Percentiles rank a stretch among this genome's conserved stretches.
Conservation (phyloP, 1,284 basidiomycete genomes). For the Fomitopsis pinicola region DNA sequence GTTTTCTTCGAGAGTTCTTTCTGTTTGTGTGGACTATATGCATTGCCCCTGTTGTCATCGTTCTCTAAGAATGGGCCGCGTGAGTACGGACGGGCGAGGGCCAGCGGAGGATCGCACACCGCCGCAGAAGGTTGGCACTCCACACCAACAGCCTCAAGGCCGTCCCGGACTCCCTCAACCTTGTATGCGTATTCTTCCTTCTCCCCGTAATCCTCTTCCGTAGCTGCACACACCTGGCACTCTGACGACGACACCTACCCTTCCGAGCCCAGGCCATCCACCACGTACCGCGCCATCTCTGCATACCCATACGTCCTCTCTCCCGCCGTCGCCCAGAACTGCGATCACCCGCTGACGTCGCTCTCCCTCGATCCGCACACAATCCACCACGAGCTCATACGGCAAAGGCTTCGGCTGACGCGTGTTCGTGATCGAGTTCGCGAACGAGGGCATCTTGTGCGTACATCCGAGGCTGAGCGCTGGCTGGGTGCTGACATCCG, state of each 20-base stretch:
- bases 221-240: constrained; percentile 58
- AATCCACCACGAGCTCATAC: constrained; percentile 50
- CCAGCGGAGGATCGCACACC: too few species aligned
- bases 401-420: constrained; percentile 70
- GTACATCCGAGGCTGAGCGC: constrained; percentile 14
- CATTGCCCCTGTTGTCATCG: neutral
- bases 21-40: neutral
- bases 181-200: constrained; percentile 54
- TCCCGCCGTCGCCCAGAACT: too few species aligned
- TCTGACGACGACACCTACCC: constrained; percentile 56
- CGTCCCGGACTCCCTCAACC: constrained; percentile 39
- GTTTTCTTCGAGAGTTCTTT: neutral
- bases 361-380: too few species aligned
- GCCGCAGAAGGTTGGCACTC: constrained; percentile 33
- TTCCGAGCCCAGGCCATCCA: constrained; percentile 42
- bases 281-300: constrained; percentile 48
- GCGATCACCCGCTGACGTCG: too few species aligned
- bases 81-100: too few species aligned
- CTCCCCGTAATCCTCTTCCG: constrained; percentile 57
- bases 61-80: too few species aligned
- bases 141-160: constrained; percentile 28
- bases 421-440: constrained; percentile 69
- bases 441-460: constrained; percentile 58
- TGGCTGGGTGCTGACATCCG: neutral
- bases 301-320: constrained; percentile 43